These are phyloP conservation scores for Amanita molliuscula DNA, from an alignment of 768 basidiomycete genomes.

Conservation along the genomic window DNA sequence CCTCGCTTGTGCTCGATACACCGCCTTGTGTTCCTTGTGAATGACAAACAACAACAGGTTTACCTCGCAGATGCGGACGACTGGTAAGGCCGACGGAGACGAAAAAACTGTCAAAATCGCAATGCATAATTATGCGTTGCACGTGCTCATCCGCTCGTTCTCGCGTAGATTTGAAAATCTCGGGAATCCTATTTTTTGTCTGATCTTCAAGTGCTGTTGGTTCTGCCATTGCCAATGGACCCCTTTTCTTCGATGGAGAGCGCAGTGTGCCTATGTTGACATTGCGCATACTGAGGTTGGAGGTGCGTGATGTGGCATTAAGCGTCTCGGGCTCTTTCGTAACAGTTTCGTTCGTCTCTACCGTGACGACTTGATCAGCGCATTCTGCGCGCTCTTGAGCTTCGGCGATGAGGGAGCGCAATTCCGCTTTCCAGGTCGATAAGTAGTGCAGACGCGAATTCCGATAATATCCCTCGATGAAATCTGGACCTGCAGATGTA, in stretches of 20 bases:
- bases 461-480: constrained; percentile 75
- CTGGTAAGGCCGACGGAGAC: constrained; percentile 81
- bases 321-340: constrained; percentile 14
- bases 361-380: constrained; percentile 4
- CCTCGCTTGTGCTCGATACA: constrained; percentile 79
- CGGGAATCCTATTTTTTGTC: not conserved
- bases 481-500: constrained; percentile 79
- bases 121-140: constrained; percentile 71
- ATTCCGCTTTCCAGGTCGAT: constrained; percentile 86
- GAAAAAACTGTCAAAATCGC: constrained; percentile 96
- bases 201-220: not conserved
- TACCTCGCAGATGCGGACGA: constrained; percentile 74
- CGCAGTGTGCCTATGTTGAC: constrained; percentile 23
- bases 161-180: not conserved
- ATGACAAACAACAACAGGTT: constrained; percentile 93
- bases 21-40: constrained; percentile 73
- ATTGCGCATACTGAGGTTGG: constrained; percentile 40
- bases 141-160: not conserved
- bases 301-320: constrained; percentile 1
- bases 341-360: constrained; percentile 12
- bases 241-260: not conserved
- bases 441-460: constrained; percentile 92
- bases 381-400: constrained; percentile 65
- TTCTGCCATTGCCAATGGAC: not conserved
- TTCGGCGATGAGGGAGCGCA: constrained; percentile 67